Evolutionary conservation across 2,329 filamentous ascomycete species (phyloP).

Genomic region (Aspergillus fischeri): DNA sequence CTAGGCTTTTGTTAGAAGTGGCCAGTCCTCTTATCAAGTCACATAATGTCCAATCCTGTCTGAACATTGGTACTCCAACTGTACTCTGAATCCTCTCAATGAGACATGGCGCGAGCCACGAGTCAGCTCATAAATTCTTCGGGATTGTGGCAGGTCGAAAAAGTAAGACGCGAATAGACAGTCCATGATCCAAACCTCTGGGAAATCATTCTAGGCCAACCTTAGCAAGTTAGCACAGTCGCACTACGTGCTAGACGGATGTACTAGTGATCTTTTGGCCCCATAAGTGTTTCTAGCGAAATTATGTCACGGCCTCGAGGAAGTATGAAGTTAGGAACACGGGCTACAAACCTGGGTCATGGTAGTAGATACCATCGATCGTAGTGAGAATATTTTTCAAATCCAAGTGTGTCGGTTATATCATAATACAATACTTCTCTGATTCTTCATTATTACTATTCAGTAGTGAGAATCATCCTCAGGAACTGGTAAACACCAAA

Average conservation of each 20-base stretch:
- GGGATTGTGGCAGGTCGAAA: neutral
- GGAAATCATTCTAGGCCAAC: neutral
- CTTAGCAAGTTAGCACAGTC: neutral
- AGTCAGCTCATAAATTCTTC: neutral
- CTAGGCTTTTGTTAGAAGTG: neutral
- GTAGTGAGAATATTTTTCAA: too few relatives aligned
- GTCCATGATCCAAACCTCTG: neutral
- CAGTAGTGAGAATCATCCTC: too few relatives aligned
- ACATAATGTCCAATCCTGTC: neutral
- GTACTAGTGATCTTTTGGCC: neutral
- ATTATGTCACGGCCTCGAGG: neutral
- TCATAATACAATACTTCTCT: too few relatives aligned
- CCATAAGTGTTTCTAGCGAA: neutral
- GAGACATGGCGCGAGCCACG: neutral
- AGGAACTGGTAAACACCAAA: too few relatives aligned
- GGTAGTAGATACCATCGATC: too few relatives aligned
- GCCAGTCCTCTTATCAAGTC: neutral
- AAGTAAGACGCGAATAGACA: neutral
- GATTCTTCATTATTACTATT: too few relatives aligned
- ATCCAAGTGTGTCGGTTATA: too few relatives aligned
- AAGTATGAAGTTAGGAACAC: neutral
- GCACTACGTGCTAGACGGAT: neutral
- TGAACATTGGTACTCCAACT: neutral
- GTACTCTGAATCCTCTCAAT: neutral
- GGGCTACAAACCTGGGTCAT: too few relatives aligned